Evolutionary conservation across 1,284 basidiomycete genomes (phyloP).

Genomic region (Vanrija sp.): DNA sequence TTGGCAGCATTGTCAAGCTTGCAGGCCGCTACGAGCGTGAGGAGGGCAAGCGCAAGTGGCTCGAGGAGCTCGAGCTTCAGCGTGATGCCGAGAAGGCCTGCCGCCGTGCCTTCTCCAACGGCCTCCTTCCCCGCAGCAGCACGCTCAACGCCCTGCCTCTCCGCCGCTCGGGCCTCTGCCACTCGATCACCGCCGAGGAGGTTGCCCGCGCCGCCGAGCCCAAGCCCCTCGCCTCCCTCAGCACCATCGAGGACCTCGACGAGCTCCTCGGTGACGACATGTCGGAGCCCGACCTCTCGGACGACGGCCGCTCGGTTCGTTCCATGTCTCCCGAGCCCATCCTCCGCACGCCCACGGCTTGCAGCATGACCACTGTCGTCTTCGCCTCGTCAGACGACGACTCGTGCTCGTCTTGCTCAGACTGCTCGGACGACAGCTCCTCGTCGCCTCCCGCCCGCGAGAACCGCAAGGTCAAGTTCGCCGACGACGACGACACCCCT

Average conservation of each 20-base stretch:
- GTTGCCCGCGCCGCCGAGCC: slow-evolving; percentile 2
- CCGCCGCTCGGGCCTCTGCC: slow-evolving; percentile 26
- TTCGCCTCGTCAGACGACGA: not conserved
- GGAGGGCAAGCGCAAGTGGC: slow-evolving; percentile 43
- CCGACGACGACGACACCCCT: slow-evolving; percentile 5
- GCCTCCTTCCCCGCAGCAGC: slow-evolving; percentile 12
- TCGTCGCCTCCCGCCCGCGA: not conserved
- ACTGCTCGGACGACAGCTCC: not conserved
- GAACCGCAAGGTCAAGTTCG: not conserved
- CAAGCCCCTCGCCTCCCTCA: not conserved
- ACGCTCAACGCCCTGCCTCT: slow-evolving; percentile 16
- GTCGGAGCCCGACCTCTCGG: slow-evolving; percentile 14
- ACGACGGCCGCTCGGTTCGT: slow-evolving; percentile 5
- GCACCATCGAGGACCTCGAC: slow-evolving; percentile 5
- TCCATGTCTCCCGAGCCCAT: slow-evolving; percentile 14
- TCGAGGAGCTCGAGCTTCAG: slow-evolving; percentile 42
- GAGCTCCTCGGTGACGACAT: slow-evolving; percentile 6
- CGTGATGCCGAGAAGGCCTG: slow-evolving; percentile 38
- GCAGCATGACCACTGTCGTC: not conserved
- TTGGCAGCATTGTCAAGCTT: slow-evolving; percentile 38
- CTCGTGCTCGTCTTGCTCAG: too few species aligned
- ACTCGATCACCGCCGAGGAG: slow-evolving; percentile 28
- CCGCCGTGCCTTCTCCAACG: slow-evolving; percentile 39
- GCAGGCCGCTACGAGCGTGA: slow-evolving; percentile 39
- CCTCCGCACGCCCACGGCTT: slow-evolving; percentile 7